Evolutionary conservation across 129 eudicot species (phyloP), one percentile per base, ranked within the genome.

Genomic region (carrot (Daucus carota)): DNA sequence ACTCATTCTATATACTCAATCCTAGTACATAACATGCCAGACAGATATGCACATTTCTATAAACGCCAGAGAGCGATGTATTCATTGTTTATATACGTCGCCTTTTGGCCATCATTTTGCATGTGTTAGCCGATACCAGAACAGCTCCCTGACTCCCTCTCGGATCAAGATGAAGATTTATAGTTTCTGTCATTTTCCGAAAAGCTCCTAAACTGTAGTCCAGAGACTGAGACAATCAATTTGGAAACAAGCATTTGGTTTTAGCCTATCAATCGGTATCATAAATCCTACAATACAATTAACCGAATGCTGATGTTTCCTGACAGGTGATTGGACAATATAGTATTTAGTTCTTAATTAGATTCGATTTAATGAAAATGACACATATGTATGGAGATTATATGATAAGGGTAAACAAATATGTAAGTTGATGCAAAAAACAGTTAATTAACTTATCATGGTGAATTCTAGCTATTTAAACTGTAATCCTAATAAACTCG

Each of bases 241-340:
- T 70, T 43, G 75, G 57, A 71, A 26, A n/a, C 57, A 71, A 24
- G 36, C 75, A 22, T 71, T 42, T 71, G 75, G 46, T 11, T 71
- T 24, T 41, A 71, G 29, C 73, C 38, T 40, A 71, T 5, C 18
- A 4, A 4, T 22, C 73, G 3, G n/a, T 22, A 22, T n/a, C n/a
- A n/a, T n/a, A n/a, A n/a, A n/a, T 0, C 22, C 8, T 18, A 24
- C 22, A 22, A 18, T 38, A n/a, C 7, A 70, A 68, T 18, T 38
- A 70, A 40, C 50, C 5, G 73, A 41, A 38, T 38, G 73, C 50
- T 70, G 32, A 22, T 38, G 73, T 70, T 70, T 22, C 26, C 12
- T 71, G 44, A 24, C 3, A 26, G 32, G 10, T 42, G 75, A 38
- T 38, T 71, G 42, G 75, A 70, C 17, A 70, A 70, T 38, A 17